Evolutionary conservation across 129 eudicot species (phyloP), one percentile per base, ranked within the genome.

Genomic region (Arctium minus): DNA sequence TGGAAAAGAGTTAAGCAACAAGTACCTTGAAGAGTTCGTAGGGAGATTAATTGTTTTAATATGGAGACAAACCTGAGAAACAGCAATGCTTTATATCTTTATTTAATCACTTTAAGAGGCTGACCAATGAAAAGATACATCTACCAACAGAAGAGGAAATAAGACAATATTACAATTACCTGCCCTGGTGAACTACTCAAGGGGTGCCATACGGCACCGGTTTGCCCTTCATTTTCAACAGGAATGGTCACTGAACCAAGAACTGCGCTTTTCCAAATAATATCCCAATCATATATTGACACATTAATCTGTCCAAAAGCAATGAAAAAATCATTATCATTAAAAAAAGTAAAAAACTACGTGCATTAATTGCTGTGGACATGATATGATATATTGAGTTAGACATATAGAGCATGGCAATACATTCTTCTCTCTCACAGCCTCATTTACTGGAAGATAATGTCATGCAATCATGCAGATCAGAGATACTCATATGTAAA

Each of bases 241-340:
- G 92, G 83, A 79, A 96, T 88, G 53, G 89, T 90, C 60, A 92
- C 98, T 5, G 97, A 91, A 80, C 99, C 99, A 89, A 96, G 98
- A 86, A 93, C 94, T 74, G 98, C 91, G 81, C 99, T 96, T 89
- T 94, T 96, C 98, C 98, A 91, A 73, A 96, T 91, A 84, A 96
- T 96, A 86, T 96, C 99, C 99, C 99, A 96, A 73, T 96, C 99
- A 92, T 96, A 89, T 73, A 96, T 93, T 53, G 99, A 90, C 88
- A 96, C 98, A 70, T 73, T 90, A 86, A 96, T 90, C 99, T 96
- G 99, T 84, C 82, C 80, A 88, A 60, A 60, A 60, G 56, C 50
- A 77, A 85, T 79, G 22, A 82, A 80, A 22, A 62, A 62, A 31
- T 82, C 18, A 84, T 62, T 72, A 73, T 7, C 4, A 13, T 72